These are phyloP conservation scores for Pascua guehoae DNA, from an alignment of 1,284 basidiomycete species.

Conservation along the genomic window DNA sequence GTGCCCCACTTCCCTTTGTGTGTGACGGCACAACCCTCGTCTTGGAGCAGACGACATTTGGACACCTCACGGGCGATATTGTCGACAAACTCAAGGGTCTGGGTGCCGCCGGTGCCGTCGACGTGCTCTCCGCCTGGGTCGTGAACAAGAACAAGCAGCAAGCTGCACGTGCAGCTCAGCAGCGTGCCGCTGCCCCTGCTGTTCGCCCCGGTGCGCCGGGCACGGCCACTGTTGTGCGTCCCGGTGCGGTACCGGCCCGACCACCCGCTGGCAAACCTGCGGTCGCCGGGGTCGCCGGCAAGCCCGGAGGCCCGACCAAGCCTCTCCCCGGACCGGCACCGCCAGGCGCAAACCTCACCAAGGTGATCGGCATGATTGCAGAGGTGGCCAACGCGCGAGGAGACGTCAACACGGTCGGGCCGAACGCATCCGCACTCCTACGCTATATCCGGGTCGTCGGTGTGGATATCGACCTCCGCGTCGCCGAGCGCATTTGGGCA, in stretches of 20 bases:
- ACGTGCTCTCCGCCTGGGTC: slow-evolving; percentile 44
- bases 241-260: slow-evolving; percentile 1
- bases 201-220: not conserved
- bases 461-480: slow-evolving; percentile 40
- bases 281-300: not conserved
- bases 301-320: slow-evolving; percentile 9
- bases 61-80: slow-evolving; percentile 41
- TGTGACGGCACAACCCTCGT: slow-evolving; percentile 42
- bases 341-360: slow-evolving; percentile 40
- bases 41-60: slow-evolving; percentile 40
- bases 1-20: slow-evolving; percentile 41
- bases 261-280: not conserved
- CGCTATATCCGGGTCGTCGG: slow-evolving; percentile 44
- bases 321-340: slow-evolving; percentile 36
- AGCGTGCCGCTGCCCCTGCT: slow-evolving; percentile 4
- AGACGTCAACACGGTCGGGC: slow-evolving; percentile 44
- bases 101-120: slow-evolving; percentile 40
- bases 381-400: slow-evolving; percentile 44
- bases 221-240: slow-evolving; percentile 3
- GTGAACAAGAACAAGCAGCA: slow-evolving; percentile 44
- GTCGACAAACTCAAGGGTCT: slow-evolving; percentile 40
- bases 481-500: slow-evolving; percentile 43
- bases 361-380: slow-evolving; percentile 46
- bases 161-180: slow-evolving; percentile 24
- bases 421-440: slow-evolving; percentile 39